phyloP scores from a whole-genome alignment of 345 rosid genomes.

The Eucalyptus pauciflora region DNA sequence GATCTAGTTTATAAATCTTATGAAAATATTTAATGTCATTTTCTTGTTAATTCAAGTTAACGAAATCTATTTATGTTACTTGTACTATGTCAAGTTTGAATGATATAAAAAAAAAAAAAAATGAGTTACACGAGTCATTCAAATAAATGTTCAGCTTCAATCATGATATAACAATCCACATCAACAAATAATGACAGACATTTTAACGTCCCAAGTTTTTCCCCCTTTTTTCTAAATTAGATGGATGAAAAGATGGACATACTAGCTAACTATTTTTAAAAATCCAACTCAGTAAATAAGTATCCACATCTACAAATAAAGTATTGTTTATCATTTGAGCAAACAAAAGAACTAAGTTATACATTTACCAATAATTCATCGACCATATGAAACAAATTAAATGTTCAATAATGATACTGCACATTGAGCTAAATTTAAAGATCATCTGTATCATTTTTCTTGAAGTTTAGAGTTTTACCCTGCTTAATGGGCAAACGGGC shows the following conservation, averaged over 20 bases:
- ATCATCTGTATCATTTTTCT: background rate
- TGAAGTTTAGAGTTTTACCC: too few relatives aligned
- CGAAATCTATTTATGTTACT: accelerated
- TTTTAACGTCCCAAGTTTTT: background rate
- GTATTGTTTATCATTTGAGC: background rate
- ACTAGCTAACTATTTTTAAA: background rate
- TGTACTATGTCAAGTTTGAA: background rate
- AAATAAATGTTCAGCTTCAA: background rate
- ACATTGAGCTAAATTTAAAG: accelerated
- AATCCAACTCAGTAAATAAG: background rate
- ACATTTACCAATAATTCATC: background rate
- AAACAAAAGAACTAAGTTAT: background rate
- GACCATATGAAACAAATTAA: accelerated
- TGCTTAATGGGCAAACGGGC: background rate
- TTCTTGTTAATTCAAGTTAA: background rate
- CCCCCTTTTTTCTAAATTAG: background rate
- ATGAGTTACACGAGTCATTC: background rate
- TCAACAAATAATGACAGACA: background rate
- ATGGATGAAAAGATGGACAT: background rate
- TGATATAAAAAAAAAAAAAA: background rate
- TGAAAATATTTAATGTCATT: background rate
- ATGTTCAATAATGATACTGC: accelerated
- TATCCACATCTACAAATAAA: background rate
- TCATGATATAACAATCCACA: background rate
- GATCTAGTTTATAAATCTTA: background rate